Percentiles rank a stretch among this genome's conserved stretches.
Conservation (phyloP, 2,329 filamentous ascomycete species). For the Trichoderma sp. region DNA sequence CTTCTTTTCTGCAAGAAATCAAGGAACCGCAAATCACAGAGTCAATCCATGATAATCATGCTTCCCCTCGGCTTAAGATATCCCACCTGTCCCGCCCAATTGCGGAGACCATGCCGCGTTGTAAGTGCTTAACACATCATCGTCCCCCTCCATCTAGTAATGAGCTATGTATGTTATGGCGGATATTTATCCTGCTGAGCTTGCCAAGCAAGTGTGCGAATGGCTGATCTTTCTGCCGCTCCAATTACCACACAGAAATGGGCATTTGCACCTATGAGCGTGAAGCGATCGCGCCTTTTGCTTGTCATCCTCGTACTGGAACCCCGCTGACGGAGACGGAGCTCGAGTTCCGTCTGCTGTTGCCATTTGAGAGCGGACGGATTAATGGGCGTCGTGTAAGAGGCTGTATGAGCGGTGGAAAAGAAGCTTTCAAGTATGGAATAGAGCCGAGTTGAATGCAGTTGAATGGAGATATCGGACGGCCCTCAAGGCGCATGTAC, state of each 20-base stretch:
- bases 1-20: background rate
- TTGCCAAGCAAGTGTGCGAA: background rate
- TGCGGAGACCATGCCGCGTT: background rate
- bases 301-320: background rate
- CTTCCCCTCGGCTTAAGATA: conserved; percentile 5
- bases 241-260: background rate
- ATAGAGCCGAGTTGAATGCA: background rate
- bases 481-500: background rate
- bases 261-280: background rate
- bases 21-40: background rate
- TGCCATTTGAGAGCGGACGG: background rate
- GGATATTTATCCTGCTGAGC: conserved; percentile 5
- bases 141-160: background rate
- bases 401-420: background rate
- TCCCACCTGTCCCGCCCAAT: background rate
- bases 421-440: background rate
- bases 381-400: background rate
- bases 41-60: background rate
- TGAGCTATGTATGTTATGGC: background rate
- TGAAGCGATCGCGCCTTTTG: background rate
- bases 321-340: background rate
- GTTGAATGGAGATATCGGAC: background rate
- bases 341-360: background rate
- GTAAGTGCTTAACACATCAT: background rate
- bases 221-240: conserved; percentile 13